A percentile compares a stretch with the other conserved stretches of the same genome.
Evolutionary conservation across 1,284 basidiomycete species (phyloP).

Genomic region (Gymnopus androsaceus): DNA sequence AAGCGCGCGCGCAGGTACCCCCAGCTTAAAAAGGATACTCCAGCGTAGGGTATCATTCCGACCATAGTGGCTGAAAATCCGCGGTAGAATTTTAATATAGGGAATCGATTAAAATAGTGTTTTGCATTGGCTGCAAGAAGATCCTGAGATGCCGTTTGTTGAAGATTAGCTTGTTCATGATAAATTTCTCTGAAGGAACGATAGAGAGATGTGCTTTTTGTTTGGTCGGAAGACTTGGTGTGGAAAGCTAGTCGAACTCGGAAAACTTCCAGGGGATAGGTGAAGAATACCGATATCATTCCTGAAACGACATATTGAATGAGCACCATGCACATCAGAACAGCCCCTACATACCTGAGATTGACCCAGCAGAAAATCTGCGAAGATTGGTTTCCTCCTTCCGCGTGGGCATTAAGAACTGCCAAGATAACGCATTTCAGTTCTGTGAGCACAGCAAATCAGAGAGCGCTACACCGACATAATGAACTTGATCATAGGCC

Average conservation of each 20-base stretch:
- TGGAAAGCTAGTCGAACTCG: slow-evolving; percentile 95
- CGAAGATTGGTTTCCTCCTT: slow-evolving; percentile 78
- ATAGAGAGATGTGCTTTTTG: slow-evolving; percentile 50
- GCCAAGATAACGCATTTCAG: slow-evolving; percentile 1
- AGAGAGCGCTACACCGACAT: slow-evolving; percentile 46
- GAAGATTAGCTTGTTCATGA: slow-evolving; percentile 52
- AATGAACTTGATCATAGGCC: slow-evolving; percentile 89
- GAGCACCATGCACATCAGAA: not conserved
- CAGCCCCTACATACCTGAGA: slow-evolving; percentile 66
- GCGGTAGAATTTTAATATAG: slow-evolving; percentile 89
- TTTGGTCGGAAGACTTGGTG: slow-evolving; percentile 50
- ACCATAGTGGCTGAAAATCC: slow-evolving; percentile 91
- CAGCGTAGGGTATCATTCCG: slow-evolving; percentile 97
- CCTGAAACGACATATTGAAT: slow-evolving; percentile 45
- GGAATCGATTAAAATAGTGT: slow-evolving; percentile 57
- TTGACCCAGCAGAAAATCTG: slow-evolving; percentile 88
- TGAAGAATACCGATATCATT: slow-evolving; percentile 85
- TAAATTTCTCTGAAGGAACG: slow-evolving; percentile 71
- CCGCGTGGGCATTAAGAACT: slow-evolving; percentile 83
- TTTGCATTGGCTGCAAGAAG: slow-evolving; percentile 4
- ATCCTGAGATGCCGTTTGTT: slow-evolving; percentile 23
- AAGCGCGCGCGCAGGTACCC: slow-evolving; percentile 77
- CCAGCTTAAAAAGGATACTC: slow-evolving; percentile 94
- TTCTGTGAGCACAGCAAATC: slow-evolving; percentile 24
- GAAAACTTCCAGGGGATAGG: slow-evolving; percentile 94